Conservation (phyloP, 257 asterid genomes). For the Solanum chmielewskii region DNA sequence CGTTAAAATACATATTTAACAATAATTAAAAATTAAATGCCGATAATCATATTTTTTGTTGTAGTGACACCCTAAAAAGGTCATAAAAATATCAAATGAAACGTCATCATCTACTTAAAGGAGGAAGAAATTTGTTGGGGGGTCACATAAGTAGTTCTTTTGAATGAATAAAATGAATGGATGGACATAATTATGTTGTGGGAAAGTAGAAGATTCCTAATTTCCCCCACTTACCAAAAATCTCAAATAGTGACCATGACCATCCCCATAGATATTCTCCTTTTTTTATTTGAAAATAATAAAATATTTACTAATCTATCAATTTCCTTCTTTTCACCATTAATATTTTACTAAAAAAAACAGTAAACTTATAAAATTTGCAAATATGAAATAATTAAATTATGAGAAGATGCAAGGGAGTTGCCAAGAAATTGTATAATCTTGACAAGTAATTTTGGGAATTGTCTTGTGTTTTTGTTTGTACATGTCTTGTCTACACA, state of each 20-base stretch:
- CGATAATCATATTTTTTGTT: rapidly evolving
- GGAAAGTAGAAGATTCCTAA: background rate
- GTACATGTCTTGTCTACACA: background rate
- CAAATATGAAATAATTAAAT: background rate
- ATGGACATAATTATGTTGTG: background rate
- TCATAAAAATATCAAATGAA: background rate
- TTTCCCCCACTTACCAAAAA: background rate
- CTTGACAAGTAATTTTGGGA: background rate
- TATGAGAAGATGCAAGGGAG: background rate
- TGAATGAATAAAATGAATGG: background rate
- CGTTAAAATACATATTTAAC: too few relatives aligned
- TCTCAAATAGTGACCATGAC: background rate
- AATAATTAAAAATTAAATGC: too few relatives aligned
- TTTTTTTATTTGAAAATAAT: background rate
- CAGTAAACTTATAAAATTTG: background rate
- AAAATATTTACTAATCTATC: background rate
- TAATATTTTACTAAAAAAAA: background rate
- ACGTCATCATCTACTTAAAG: background rate
- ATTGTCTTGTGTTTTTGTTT: background rate
- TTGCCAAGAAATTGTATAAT: background rate
- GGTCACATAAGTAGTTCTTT: background rate
- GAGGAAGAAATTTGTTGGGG: background rate
- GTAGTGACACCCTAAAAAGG: background rate
- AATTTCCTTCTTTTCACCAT: background rate
- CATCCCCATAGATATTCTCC: background rate